Evolutionary conservation across 306 rosid species (phyloP).

Genomic region (Sicyos baderoa): DNA sequence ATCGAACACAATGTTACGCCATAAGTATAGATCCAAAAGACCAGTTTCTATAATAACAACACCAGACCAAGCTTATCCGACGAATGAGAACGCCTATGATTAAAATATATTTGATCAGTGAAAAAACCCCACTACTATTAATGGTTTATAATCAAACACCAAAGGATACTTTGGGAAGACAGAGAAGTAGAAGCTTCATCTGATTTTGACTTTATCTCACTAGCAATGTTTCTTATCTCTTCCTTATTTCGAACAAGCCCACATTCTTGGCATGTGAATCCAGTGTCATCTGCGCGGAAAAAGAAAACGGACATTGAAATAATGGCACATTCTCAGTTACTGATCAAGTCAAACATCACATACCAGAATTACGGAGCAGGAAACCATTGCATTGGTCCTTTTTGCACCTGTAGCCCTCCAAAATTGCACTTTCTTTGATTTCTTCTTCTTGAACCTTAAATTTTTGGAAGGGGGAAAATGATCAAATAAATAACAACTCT

Average conservation of each 20-base stretch:
- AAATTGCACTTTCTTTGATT: slow-evolving; percentile 61
- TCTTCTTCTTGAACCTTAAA: slow-evolving; percentile 60
- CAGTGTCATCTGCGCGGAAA: slow-evolving; percentile 53
- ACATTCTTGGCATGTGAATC: slow-evolving; percentile 71
- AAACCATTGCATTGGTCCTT: slow-evolving; percentile 61
- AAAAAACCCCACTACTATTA: not conserved
- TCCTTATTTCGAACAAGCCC: slow-evolving; percentile 63
- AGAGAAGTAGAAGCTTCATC: slow-evolving; percentile 38
- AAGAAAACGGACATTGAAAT: slow-evolving; percentile 6
- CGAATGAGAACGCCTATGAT: not conserved
- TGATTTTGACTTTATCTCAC: slow-evolving; percentile 48
- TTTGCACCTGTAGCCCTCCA: slow-evolving; percentile 81
- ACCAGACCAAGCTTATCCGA: not conserved
- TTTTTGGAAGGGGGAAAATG: slow-evolving; percentile 14
- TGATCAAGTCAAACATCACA: slow-evolving; percentile 20
- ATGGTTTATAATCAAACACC: slow-evolving; percentile 18
- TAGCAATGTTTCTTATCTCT: slow-evolving; percentile 45
- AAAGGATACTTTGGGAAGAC: slow-evolving; percentile 58
- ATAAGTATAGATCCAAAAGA: not conserved
- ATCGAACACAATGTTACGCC: not conserved
- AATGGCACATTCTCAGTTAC: not conserved
- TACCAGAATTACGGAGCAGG: slow-evolving; percentile 67
- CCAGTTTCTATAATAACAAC: not conserved
- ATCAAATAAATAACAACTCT: slow-evolving; percentile 23
- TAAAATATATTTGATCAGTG: not conserved